phyloP scores from a whole-genome alignment of 768 basidiomycete species.

The Panus rudis region DNA sequence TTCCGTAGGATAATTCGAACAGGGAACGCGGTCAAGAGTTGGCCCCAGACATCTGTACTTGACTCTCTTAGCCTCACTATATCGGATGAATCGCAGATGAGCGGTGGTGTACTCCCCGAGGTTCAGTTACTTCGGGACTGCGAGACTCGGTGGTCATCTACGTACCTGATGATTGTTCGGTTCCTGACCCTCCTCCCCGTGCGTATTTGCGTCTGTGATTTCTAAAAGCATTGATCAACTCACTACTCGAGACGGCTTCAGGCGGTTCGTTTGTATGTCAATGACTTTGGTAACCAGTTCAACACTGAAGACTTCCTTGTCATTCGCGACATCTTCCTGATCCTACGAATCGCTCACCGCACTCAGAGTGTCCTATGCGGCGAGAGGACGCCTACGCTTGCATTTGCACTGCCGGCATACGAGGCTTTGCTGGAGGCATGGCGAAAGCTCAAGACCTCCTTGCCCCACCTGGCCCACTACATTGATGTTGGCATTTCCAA shows the following conservation, averaged over 20 bases:
- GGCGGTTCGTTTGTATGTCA: neutral
- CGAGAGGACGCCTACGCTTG: conserved; percentile 22
- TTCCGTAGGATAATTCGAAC: neutral
- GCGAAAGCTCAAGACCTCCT: neutral
- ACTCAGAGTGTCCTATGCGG: conserved; percentile 22
- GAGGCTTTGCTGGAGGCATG: conserved; percentile 1
- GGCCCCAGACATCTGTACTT: neutral
- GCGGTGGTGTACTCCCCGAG: neutral
- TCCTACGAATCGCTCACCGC: conserved; percentile 16
- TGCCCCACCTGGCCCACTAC: conserved; percentile 1
- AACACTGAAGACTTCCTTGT: neutral
- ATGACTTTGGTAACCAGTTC: conserved; percentile 14
- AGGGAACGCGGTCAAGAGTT: neutral
- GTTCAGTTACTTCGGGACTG: conserved; percentile 20
- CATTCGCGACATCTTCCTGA: conserved; percentile 1
- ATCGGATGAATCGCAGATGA: neutral
- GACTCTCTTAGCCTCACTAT: neutral
- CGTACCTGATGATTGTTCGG: conserved; percentile 25
- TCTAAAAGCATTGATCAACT: no score
- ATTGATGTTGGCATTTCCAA: conserved; percentile 5
- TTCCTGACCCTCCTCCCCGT: conserved; percentile 17
- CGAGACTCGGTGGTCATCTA: conserved; percentile 27
- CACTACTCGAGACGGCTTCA: no score
- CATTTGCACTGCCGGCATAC: conserved; percentile 5
- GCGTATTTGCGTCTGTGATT: conserved; percentile 1